phyloP scores from a whole-genome alignment of 1,284 basidiomycete genomes.

The Hortiboletus rubellus region DNA sequence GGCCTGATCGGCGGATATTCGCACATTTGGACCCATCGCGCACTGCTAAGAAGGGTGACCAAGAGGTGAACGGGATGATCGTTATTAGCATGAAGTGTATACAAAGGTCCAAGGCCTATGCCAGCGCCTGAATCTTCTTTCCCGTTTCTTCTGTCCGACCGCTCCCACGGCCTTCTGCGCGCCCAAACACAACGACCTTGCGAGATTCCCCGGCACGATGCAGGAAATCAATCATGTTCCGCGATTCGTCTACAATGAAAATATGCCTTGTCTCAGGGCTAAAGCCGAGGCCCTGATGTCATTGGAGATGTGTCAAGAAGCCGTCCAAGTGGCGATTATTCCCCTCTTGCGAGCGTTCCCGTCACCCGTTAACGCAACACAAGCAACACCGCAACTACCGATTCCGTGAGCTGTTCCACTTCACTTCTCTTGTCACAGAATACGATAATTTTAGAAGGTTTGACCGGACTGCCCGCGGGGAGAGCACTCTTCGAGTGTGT shows the following conservation, averaged over 20 bases:
- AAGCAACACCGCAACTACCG: conserved; percentile 58
- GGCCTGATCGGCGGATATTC: no score
- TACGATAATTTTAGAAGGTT: conserved; percentile 65
- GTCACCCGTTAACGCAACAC: conserved; percentile 61
- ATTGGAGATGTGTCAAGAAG: conserved; percentile 48
- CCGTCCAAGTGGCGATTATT: conserved; percentile 73
- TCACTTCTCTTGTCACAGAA: conserved; percentile 78
- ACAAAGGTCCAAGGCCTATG: conserved; percentile 7
- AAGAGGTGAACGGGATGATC: background rate
- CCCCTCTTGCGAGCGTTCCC: conserved; percentile 55
- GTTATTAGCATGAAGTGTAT: background rate
- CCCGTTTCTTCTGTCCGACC: conserved; percentile 50
- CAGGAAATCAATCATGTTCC: conserved; percentile 87
- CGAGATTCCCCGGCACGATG: conserved; percentile 79
- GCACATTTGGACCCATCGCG: no score
- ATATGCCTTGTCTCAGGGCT: conserved; percentile 72
- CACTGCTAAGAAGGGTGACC: background rate
- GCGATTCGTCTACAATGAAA: conserved; percentile 81
- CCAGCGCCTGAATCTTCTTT: conserved; percentile 47
- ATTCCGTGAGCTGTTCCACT: conserved; percentile 58
- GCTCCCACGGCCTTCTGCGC: conserved; percentile 57
- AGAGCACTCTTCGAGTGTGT: conserved; percentile 31
- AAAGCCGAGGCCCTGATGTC: conserved; percentile 67
- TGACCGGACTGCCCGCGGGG: conserved; percentile 17
- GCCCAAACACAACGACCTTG: conserved; percentile 71